These are phyloP conservation scores for Entomortierella lignicola DNA, from an alignment of 192 early-diverging fungal species.

Conservation along the genomic window DNA sequence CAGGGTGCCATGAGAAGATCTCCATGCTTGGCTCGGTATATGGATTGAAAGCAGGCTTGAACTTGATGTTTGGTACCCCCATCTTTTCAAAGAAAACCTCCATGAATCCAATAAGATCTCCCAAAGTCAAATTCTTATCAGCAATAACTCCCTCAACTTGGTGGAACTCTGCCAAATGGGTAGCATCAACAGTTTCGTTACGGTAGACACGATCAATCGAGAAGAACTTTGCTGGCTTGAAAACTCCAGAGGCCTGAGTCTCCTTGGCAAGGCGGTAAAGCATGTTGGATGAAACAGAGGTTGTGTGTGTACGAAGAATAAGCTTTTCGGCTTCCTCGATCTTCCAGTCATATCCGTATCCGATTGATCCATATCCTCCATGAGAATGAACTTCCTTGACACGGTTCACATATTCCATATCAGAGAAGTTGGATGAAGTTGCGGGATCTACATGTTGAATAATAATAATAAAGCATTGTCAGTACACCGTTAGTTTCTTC, in stretches of 20 bases:
- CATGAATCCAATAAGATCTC: conserved; percentile 96
- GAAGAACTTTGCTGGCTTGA: conserved; percentile 97
- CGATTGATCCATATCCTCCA: conserved; percentile 96
- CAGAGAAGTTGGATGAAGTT: conserved; percentile 78
- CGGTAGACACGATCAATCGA: conserved; percentile 99
- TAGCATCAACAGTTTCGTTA: conserved; percentile 97
- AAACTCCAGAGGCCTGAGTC: conserved; percentile 70
- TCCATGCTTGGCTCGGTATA: conserved; percentile 99
- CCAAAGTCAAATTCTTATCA: conserved; percentile 93
- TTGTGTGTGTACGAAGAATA: conserved; percentile 97
- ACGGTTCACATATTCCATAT: conserved; percentile 85
- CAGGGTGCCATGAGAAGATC: conserved; percentile 96
- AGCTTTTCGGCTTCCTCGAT: conserved; percentile 92
- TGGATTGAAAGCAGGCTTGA: conserved; percentile 99
- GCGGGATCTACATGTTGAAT: conserved; percentile 65
- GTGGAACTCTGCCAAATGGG: conserved; percentile 99
- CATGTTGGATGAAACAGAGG: conserved; percentile 92
- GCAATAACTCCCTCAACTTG: conserved; percentile 99
- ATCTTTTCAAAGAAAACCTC: conserved; percentile 98
- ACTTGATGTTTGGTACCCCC: conserved; percentile 91
- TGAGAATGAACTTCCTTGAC: conserved; percentile 93
- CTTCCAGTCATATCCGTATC: conserved; percentile 95
- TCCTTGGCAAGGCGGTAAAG: conserved; percentile 92
- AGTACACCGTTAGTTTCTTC: neutral
- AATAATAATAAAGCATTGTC: neutral